phyloP scores from a whole-genome alignment of 345 rosid genomes.

The Pseudoturritis turrita region DNA sequence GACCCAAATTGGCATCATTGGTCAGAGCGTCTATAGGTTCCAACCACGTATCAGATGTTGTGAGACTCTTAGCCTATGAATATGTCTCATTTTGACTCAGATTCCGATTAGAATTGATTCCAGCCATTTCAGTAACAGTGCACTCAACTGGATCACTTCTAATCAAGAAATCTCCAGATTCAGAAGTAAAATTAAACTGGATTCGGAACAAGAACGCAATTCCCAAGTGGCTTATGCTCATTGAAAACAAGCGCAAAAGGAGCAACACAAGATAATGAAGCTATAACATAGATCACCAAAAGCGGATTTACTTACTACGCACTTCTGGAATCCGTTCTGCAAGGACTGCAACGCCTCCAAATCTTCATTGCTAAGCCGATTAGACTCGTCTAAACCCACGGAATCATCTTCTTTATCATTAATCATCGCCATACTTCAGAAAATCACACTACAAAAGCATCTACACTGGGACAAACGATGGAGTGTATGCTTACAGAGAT shows the following conservation, averaged over 20 bases:
- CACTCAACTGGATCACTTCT: background rate
- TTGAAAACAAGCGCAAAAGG: background rate
- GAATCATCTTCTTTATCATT: conserved; percentile 13
- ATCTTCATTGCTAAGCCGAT: conserved; percentile 59
- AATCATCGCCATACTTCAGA: conserved; percentile 6
- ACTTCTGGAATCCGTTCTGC: conserved; percentile 66
- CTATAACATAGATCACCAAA: conserved; percentile 1
- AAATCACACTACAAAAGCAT: background rate
- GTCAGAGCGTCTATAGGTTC: background rate
- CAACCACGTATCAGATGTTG: background rate
- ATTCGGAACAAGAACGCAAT: background rate
- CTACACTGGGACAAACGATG: background rate
- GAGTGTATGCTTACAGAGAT: conserved; percentile 45
- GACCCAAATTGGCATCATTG: background rate
- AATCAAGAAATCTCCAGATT: background rate
- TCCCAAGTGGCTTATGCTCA: background rate
- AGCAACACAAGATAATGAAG: background rate
- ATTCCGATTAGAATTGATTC: background rate
- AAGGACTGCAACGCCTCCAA: conserved; percentile 60
- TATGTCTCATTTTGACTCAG: background rate
- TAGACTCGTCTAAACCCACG: conserved; percentile 44
- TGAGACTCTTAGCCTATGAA: background rate
- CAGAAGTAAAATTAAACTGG: background rate
- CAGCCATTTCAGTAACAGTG: background rate
- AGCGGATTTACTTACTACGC: conserved; percentile 58